Percentiles rank a stretch among this genome's conserved stretches.
phyloP scores from a whole-genome alignment of 2,329 filamentous ascomycete species.

The Epichloe sp. region DNA sequence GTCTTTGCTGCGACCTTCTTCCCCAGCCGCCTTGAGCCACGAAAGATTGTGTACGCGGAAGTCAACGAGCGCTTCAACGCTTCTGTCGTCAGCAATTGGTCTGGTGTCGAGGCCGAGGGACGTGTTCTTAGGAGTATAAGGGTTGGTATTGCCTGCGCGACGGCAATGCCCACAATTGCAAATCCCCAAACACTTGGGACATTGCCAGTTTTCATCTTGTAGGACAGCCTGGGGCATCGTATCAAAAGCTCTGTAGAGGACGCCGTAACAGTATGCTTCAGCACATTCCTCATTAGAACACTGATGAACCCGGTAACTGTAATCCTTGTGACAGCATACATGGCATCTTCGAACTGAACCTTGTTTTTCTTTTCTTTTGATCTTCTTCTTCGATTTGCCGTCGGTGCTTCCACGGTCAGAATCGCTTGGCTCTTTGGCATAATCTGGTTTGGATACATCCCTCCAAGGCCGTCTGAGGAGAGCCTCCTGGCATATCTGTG shows the following conservation, averaged over 20 bases:
- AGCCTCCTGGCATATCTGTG: conserved; percentile 90
- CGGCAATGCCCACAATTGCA: conserved; percentile 81
- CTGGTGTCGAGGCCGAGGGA: conserved; percentile 84
- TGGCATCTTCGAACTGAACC: conserved; percentile 56
- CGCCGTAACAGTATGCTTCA: conserved; percentile 82
- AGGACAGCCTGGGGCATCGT: conserved; percentile 73
- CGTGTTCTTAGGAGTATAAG: conserved; percentile 79
- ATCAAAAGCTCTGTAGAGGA: conserved; percentile 82
- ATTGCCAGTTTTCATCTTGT: conserved; percentile 73
- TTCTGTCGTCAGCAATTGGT: conserved; percentile 79
- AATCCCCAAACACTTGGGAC: conserved; percentile 71
- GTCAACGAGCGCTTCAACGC: conserved; percentile 80
- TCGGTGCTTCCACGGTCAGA: conserved; percentile 49
- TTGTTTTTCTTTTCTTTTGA: conserved; percentile 38
- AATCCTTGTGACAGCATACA: conserved; percentile 68
- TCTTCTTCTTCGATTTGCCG: conserved; percentile 47
- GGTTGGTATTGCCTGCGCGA: conserved; percentile 48
- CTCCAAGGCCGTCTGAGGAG: conserved; percentile 67
- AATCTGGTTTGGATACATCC: conserved; percentile 55
- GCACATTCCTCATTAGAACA: conserved; percentile 60
- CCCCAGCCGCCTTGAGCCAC: conserved; percentile 58
- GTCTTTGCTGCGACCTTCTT: conserved; percentile 43
- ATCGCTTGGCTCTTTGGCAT: conserved; percentile 32
- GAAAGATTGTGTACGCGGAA: conserved; percentile 78
- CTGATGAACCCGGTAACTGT: conserved; percentile 70